These are phyloP conservation scores for Cryptococcus amylolentus DNA, from an alignment of 1,284 basidiomycete species.

Conservation along the genomic window DNA sequence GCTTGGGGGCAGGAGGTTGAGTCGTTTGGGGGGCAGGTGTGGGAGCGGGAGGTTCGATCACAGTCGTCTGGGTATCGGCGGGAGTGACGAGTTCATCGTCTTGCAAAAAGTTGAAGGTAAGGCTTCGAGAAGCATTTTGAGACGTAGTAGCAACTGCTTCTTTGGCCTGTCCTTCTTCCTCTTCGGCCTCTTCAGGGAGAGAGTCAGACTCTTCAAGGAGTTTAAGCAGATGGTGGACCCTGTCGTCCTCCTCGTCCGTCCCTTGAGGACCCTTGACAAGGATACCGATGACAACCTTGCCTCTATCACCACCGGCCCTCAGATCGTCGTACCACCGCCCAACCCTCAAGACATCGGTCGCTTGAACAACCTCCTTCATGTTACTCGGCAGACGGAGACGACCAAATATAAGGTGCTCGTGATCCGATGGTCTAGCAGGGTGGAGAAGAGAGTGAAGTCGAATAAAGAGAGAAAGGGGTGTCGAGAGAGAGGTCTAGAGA, in stretches of 20 bases:
- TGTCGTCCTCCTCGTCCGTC: constrained; percentile 39
- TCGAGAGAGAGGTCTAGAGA: constrained; percentile 45
- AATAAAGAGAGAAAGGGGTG: constrained; percentile 62
- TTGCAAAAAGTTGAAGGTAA: constrained; percentile 43
- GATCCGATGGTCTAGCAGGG: constrained; percentile 39
- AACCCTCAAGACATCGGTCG: constrained; percentile 43
- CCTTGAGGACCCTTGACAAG: constrained; percentile 25
- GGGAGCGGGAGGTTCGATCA: background rate
- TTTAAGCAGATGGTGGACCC: constrained; percentile 34
- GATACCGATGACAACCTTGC: constrained; percentile 20
- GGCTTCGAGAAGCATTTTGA: background rate
- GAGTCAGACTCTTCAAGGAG: constrained; percentile 21
- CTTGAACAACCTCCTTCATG: constrained; percentile 43
- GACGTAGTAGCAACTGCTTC: background rate
- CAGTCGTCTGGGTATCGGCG: constrained; percentile 2
- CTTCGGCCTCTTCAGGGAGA: constrained; percentile 1
- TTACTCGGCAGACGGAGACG: constrained; percentile 41
- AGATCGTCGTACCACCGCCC: constrained; percentile 42
- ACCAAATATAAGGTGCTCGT: constrained; percentile 48
- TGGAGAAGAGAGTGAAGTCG: constrained; percentile 61
- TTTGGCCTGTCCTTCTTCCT: constrained; percentile 1
- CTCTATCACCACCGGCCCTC: constrained; percentile 26
- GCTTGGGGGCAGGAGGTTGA: background rate
- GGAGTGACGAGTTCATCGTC: constrained; percentile 35
- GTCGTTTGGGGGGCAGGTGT: background rate